Conservation (phyloP, 2,329 filamentous ascomycete species). For the Claviceps purpurea region DNA sequence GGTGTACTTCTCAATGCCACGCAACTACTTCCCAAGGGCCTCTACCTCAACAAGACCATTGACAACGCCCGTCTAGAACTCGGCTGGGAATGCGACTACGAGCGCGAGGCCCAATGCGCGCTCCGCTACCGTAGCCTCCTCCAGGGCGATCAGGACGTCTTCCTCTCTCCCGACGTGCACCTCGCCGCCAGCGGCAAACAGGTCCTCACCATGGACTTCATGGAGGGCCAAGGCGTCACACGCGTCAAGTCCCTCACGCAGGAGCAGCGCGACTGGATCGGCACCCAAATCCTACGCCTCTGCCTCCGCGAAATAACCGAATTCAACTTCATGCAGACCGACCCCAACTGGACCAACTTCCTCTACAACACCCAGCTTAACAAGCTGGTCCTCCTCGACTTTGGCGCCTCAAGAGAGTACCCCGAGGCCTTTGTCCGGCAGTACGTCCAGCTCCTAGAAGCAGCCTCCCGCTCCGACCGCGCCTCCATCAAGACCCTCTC, state of each 20-base stretch:
- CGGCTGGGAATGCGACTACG: constrained; percentile 94
- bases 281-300: constrained; percentile 80
- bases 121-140: constrained; percentile 65
- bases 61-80: constrained; percentile 86
- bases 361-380: constrained; percentile 63
- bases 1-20: constrained; percentile 83
- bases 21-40: constrained; percentile 73
- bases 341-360: constrained; percentile 99
- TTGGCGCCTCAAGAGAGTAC: constrained; percentile 82
- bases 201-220: constrained; percentile 86
- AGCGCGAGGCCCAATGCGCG: constrained; percentile 73
- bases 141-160: constrained; percentile 49
- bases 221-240: constrained; percentile 77
- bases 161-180: constrained; percentile 68
- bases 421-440: constrained; percentile 64
- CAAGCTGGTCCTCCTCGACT: constrained; percentile 84
- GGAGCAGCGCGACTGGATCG: constrained; percentile 86
- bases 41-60: constrained; percentile 95
- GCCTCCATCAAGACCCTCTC: constrained; percentile 52
- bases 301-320: constrained; percentile 87
- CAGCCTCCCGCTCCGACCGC: constrained; percentile 60
- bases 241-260: constrained; percentile 65
- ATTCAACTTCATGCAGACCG: constrained; percentile 97
- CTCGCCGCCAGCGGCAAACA: constrained; percentile 69
- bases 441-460: constrained; percentile 69